Evolutionary conservation across 441 rosid genomes (phyloP).

Genomic region (Syzygium malaccense): DNA sequence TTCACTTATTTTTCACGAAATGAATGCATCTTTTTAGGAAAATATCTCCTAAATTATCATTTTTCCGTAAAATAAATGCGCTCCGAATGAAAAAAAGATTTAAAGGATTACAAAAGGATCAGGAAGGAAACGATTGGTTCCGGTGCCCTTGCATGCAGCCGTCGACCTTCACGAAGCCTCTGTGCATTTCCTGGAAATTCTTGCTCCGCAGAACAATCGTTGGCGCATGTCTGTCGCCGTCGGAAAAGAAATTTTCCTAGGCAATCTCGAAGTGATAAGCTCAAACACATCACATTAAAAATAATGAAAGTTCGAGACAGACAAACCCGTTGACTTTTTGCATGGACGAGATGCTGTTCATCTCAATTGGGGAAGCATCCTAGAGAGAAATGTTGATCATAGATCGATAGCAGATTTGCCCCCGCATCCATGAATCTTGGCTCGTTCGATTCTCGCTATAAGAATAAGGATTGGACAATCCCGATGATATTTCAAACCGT

Average conservation of each 20-base stretch:
- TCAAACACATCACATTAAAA: rapidly evolving
- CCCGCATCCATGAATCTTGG: not conserved
- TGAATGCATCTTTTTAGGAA: rapidly evolving
- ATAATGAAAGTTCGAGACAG: not conserved
- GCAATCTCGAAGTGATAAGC: not conserved
- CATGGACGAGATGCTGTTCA: not conserved
- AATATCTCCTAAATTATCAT: too few relatives aligned
- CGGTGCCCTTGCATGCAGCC: not conserved
- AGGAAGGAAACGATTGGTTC: not conserved
- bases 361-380: not conserved
- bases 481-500: not conserved
- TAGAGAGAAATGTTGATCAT: too few relatives aligned
- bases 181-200: not conserved
- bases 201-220: not conserved
- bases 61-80: not conserved
- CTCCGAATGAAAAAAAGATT: not conserved
- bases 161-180: not conserved
- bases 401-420: not conserved
- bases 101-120: not conserved
- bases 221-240: not conserved
- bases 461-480: not conserved
- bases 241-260: not conserved
- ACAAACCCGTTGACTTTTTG: not conserved
- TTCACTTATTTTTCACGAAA: too few relatives aligned
- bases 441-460: not conserved